Evolutionary conservation across 2,329 filamentous ascomycete species (phyloP).

Genomic region (Aureobasidium subglaciale): DNA sequence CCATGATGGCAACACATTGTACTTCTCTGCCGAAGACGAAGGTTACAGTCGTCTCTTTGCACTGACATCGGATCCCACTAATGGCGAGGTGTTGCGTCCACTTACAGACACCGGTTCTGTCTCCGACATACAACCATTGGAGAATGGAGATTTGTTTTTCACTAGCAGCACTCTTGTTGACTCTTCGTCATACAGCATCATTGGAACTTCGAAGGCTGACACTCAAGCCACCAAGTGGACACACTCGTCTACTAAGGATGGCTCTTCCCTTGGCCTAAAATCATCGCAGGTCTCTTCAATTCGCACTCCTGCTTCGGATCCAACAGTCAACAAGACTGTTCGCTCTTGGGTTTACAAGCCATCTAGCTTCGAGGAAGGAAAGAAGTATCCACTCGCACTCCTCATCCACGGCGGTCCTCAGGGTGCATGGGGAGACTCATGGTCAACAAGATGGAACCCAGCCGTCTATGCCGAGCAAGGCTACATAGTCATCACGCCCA

Average conservation of each 20-base stretch:
- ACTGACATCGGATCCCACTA: slow-evolving; percentile 41
- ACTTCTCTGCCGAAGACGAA: slow-evolving; percentile 65
- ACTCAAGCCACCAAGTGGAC: slow-evolving; percentile 25
- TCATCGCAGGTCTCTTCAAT: slow-evolving; percentile 59
- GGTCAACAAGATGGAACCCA: slow-evolving; percentile 81
- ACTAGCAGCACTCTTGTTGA: slow-evolving; percentile 64
- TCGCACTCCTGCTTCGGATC: slow-evolving; percentile 58
- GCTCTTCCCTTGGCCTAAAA: slow-evolving; percentile 60
- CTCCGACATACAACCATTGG: slow-evolving; percentile 45
- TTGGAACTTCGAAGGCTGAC: slow-evolving; percentile 41
- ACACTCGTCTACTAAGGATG: slow-evolving; percentile 55
- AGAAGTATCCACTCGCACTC: slow-evolving; percentile 73
- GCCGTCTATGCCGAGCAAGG: slow-evolving; percentile 82
- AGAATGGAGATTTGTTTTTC: slow-evolving; percentile 51
- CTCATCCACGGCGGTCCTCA: slow-evolving; percentile 81
- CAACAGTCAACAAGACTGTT: slow-evolving; percentile 47
- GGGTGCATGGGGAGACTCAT: slow-evolving; percentile 65
- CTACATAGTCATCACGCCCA: slow-evolving; percentile 74
- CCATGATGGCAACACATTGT: slow-evolving; percentile 53
- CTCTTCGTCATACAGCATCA: slow-evolving; percentile 60
- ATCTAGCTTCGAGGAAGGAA: slow-evolving; percentile 55
- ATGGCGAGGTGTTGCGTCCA: slow-evolving; percentile 36
- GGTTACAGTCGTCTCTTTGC: slow-evolving; percentile 58
- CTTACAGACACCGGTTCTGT: slow-evolving; percentile 52
- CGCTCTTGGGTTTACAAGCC: slow-evolving; percentile 64